phyloP scores from a whole-genome alignment of 2,329 filamentous ascomycete genomes.

The Fusarium brevicatenulatum region DNA sequence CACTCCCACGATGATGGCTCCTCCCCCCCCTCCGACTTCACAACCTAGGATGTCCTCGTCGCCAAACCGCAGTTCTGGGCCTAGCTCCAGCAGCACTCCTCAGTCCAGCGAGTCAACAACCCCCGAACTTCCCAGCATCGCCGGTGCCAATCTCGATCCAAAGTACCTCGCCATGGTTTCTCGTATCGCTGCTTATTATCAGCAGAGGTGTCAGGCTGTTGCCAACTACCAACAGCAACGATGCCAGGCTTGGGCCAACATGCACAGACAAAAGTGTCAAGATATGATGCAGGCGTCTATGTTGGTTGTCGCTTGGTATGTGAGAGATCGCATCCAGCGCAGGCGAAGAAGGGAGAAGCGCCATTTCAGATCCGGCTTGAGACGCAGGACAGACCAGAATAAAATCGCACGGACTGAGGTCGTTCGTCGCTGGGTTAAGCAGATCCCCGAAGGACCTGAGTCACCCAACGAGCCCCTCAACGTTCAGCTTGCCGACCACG shows the following conservation, averaged over 20 bases:
- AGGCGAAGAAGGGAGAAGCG: constrained; percentile 55
- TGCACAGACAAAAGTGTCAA: constrained; percentile 59
- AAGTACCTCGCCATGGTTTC: constrained; percentile 58
- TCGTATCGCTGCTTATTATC: constrained; percentile 60
- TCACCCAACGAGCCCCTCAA: constrained; percentile 45
- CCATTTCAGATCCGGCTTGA: constrained; percentile 54
- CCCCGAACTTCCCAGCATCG: constrained; percentile 36
- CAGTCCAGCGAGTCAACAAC: constrained; percentile 35
- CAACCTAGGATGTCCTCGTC: constrained; percentile 39
- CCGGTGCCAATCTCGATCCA: constrained; percentile 50
- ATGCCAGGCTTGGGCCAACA: constrained; percentile 59
- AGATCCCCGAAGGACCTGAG: constrained; percentile 49
- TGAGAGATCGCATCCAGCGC: constrained; percentile 58
- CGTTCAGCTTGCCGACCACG: constrained; percentile 48
- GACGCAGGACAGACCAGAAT: constrained; percentile 46
- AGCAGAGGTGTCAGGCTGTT: constrained; percentile 59
- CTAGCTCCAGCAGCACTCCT: constrained; percentile 29
- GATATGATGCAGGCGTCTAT: constrained; percentile 61
- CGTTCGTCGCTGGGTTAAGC: constrained; percentile 57
- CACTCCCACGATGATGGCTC: constrained; percentile 37
- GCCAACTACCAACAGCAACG: constrained; percentile 59
- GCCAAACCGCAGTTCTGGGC: constrained; percentile 33
- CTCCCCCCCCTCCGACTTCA: constrained; percentile 40
- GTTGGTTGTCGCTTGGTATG: constrained; percentile 61
- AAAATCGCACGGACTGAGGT: constrained; percentile 54